Evolutionary conservation across 2,329 filamentous ascomycete species (phyloP).

Genomic region (Arthrobotrys iridis): DNA sequence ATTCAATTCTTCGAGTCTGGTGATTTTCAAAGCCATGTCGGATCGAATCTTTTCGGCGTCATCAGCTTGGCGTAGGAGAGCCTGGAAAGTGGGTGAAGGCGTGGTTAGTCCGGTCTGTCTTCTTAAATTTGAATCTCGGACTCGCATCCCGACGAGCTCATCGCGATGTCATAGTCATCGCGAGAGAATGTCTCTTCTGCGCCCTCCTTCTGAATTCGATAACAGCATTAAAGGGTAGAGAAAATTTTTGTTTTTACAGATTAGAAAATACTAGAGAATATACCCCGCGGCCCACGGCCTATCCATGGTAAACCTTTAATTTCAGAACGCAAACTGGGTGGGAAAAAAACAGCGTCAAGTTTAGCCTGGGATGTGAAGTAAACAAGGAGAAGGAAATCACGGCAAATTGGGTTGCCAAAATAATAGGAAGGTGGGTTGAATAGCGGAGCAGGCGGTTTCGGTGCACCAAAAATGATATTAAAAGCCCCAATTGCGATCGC

Average conservation of each 20-base stretch:
- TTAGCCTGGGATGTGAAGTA: slow-evolving; percentile 40
- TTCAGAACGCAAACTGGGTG: slow-evolving; percentile 19
- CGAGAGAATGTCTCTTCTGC: slow-evolving; percentile 4
- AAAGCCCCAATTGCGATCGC: slow-evolving; percentile 15
- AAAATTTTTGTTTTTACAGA: slow-evolving; percentile 43
- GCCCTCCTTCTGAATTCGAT: slow-evolving; percentile 49
- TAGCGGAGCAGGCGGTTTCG: slow-evolving; percentile 6
- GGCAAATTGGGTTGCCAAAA: slow-evolving; percentile 37
- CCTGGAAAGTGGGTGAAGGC: slow-evolving; percentile 66
- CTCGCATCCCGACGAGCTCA: slow-evolving; percentile 44
- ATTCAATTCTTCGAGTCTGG: slow-evolving; percentile 78
- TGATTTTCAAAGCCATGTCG: slow-evolving; percentile 77
- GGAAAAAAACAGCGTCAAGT: slow-evolving; percentile 33
- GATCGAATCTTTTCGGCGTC: slow-evolving; percentile 87
- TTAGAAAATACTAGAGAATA: slow-evolving; percentile 42
- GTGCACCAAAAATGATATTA: slow-evolving; percentile 19
- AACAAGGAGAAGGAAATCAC: slow-evolving; percentile 21
- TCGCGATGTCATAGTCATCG: slow-evolving; percentile 17
- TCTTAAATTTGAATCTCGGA: slow-evolving; percentile 48
- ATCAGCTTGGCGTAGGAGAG: slow-evolving; percentile 87
- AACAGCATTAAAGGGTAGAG: slow-evolving; percentile 1
- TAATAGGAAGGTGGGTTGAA: slow-evolving; percentile 35
- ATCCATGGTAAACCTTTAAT: slow-evolving; percentile 45
- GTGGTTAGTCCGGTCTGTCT: slow-evolving; percentile 37
- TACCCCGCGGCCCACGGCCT: slow-evolving; percentile 46